A percentile compares a stretch with the other conserved stretches of the same genome.
Conservation (phyloP, 305 asterid genomes). For the Withania somnifera region DNA sequence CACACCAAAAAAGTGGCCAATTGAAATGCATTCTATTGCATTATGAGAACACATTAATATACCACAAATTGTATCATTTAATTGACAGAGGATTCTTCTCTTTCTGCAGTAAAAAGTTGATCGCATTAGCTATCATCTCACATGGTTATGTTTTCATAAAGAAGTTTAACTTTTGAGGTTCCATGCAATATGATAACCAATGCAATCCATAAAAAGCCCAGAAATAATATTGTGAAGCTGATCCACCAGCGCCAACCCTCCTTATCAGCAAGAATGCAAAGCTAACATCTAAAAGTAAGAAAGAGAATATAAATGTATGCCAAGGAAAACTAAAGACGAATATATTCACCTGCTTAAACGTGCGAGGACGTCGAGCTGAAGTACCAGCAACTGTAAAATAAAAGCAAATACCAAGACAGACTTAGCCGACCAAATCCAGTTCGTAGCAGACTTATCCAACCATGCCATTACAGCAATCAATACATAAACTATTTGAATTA, state of each 20-base stretch:
- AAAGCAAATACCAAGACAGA: background rate
- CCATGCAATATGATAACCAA: background rate
- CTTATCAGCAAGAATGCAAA: background rate
- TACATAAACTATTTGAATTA: background rate
- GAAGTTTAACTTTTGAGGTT: background rate
- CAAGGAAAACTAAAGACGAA: background rate
- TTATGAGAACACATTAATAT: background rate
- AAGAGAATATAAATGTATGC: background rate
- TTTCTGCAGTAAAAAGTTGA: background rate
- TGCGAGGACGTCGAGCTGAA: conserved; percentile 56
- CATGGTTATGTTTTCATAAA: background rate
- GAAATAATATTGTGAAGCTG: background rate
- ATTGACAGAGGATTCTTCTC: background rate
- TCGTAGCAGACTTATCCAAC: background rate
- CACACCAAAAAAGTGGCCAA: background rate
- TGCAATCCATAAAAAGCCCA: background rate
- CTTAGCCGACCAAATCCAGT: background rate
- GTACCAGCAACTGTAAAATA: conserved; percentile 49
- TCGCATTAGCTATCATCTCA: background rate
- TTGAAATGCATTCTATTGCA: background rate
- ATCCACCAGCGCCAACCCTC: background rate
- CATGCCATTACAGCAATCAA: background rate
- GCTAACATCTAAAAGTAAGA: background rate
- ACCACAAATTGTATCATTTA: background rate
- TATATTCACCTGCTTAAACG: conserved; percentile 40